These are phyloP conservation scores for Citrus reticulata DNA, from an alignment of 345 rosid genomes.

Conservation along the genomic window DNA sequence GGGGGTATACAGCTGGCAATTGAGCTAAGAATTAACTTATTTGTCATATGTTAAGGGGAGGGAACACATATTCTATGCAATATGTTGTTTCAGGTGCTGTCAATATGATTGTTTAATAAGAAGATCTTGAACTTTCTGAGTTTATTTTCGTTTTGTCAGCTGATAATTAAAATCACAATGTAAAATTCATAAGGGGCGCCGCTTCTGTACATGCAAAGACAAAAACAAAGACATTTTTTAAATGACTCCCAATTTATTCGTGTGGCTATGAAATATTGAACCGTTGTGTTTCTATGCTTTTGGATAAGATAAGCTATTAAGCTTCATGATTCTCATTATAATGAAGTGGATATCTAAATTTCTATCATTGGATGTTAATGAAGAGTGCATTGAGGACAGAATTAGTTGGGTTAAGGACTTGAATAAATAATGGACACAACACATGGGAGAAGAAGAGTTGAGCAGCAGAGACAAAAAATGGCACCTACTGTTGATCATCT, in stretches of 20 bases:
- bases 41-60: not conserved
- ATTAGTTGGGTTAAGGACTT: not conserved
- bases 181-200: no score
- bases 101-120: not conserved
- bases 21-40: not conserved
- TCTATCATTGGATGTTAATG: not conserved
- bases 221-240: no score
- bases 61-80: not conserved
- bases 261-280: no score
- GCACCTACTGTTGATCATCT: no score
- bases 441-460: not conserved
- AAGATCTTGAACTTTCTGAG: not conserved
- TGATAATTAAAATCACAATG: not conserved
- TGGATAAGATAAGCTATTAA: no score
- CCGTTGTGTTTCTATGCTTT: no score
- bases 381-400: no score
- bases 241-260: no score
- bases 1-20: slow-evolving; percentile 19
- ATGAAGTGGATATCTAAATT: no score
- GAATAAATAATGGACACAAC: not conserved
- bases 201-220: no score
- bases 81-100: not conserved
- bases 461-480: not conserved
- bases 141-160: not conserved
- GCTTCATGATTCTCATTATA: no score